Evolutionary conservation across 192 early-diverging fungal species (phyloP).

Genomic region (Chytriomyces hyalinus): DNA sequence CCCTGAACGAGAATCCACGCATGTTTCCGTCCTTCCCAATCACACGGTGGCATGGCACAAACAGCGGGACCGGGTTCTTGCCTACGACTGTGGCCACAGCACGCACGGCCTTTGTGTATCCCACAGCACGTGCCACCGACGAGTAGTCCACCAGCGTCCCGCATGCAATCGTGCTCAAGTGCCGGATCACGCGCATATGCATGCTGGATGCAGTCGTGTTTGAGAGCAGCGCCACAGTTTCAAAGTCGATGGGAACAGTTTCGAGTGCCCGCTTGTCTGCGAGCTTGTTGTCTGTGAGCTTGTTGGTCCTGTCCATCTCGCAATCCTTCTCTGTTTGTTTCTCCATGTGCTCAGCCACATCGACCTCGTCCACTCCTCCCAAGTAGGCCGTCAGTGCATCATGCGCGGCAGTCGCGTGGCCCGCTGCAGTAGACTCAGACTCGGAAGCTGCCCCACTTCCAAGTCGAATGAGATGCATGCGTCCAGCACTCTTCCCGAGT

Average conservation of each 20-base stretch:
- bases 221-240: not conserved
- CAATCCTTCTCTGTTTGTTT: too few relatives aligned
- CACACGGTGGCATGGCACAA: constrained; percentile 28
- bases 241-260: not conserved
- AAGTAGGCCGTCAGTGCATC: too few relatives aligned
- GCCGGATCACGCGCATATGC: not conserved
- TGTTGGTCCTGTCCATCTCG: not conserved
- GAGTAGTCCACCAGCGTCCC: constrained; percentile 22
- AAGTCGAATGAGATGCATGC: too few relatives aligned
- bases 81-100: constrained; percentile 17
- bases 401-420: too few relatives aligned
- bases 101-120: not conserved
- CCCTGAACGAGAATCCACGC: constrained; percentile 24
- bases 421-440: too few relatives aligned
- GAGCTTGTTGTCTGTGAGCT: not conserved
- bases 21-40: constrained; percentile 20
- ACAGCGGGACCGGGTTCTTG: constrained; percentile 8
- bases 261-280: not conserved
- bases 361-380: too few relatives aligned
- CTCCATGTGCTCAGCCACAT: too few relatives aligned
- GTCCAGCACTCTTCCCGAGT: too few relatives aligned
- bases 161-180: not conserved
- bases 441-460: too few relatives aligned
- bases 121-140: not conserved
- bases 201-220: not conserved